Evolutionary conservation across 495 filamentous ascomycete species (phyloP), one percentile per base, ranked within the genome.

Genomic region (Gamarada debralockiae): DNA sequence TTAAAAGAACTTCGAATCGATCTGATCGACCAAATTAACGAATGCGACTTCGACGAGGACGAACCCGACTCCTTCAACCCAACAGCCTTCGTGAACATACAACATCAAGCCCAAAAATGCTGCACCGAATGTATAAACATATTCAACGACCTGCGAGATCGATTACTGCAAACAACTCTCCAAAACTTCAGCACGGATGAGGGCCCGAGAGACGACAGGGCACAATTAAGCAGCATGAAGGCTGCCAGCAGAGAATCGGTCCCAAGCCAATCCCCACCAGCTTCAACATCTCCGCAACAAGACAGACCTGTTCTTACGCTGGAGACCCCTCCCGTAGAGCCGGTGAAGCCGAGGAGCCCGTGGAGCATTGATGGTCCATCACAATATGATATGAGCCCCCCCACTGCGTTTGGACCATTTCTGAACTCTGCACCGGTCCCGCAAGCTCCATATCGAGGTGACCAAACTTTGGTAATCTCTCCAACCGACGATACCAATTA

Each of bases 1-100:
- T 40, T 63, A 15, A 59, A 63, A 29, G 50, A 57, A 6, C 39
- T 63, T 2, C 52, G 55, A 17, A 59, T 57, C 23, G 57, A 54
- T 21, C 20, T 63, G 2, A 49, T 52, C 15, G 57, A 63, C 21
- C 55, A 57, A 23, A 48, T 63, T 33, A 45, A 57, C 29, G 43
- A 52, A 15, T 48, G 44, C 27, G 21, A 53, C 15, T 55, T 58
- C 18, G 48, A 48, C 25, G 56, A 57, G 18, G 60, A 63, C 10
- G 50, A 57, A 10, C 56, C 53, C 25, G 53, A 57, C 12, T 46
- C 33, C 9, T 63, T 63, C 29, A 50, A 59, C 14, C 53, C 41
- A 3, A 29, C 46, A 25, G 49, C 50, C 17, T 57, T 63, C 21
- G n/a, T 22, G 3, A 27, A 9, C 23, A 18, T 60, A 22, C 25